Base-by-base conservation (phyloP, 1,284 basidiomycete genomes). In the Mycosarcoma maydis region DNA sequence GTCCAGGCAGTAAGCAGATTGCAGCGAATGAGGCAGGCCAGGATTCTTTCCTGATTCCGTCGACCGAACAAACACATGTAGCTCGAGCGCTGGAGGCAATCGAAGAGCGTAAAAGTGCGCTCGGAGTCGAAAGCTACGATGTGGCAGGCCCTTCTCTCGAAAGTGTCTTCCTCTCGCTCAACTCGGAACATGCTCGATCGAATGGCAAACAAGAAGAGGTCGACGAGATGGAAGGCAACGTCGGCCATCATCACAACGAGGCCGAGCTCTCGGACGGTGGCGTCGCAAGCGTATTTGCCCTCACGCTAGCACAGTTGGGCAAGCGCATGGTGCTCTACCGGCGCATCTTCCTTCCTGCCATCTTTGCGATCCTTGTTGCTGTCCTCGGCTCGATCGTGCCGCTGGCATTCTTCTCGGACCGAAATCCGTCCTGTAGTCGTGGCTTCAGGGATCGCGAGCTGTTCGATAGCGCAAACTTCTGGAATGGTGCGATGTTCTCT, bases 81-180 rank as follows among this genome's bases (percentile, higher is more conserved):
- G 85, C 87, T 36, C 78, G 83, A 29, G 86, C 90, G 6, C 84
- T 91, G 16, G 83, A 85, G 29, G 55, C 86, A 0, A 80, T 91
- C 0, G 87, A 89, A 30, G 62, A 80, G 2, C 83, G 86, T 20
- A 84, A 83, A 54, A 68, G 44, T 3, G 51, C 71, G 1, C 83
- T 85, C 23, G 66, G 77, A 6, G 83, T 90, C 17, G 67, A 73
- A 0, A 86, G 85, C 0, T 90, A 90, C 74, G 88, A 91, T 45
- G 84, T 91, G 8, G 83, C 88, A 19, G 88, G 88, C 3, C 88
- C 90, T 1, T 88, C 89, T 6, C 89, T 92, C 45, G 90, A 92
- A 75, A 89, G 90, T 54, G 89, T 92, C 36, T 92, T 92, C 83
- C 84, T 92, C 8, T 85, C 86, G 40, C 82, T 92, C 26, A 90